Base-by-base conservation (phyloP, 1,139 yeast species). In the Yamadazyma triangularis region DNA sequence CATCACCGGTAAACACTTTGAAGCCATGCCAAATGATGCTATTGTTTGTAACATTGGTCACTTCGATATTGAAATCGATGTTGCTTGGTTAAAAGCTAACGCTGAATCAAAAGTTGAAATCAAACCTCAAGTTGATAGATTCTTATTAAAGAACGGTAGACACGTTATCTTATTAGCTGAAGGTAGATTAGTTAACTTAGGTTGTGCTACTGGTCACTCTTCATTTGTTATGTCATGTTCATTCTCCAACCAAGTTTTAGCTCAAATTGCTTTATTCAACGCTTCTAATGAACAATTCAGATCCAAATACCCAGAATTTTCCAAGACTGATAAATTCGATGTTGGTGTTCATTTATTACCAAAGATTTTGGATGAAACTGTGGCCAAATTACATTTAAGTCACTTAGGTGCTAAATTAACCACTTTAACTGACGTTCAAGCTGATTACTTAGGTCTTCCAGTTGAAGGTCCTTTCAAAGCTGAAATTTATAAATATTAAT, bases 21-120 rank as follows among this genome's bases (percentile, higher is more conserved):
- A 72, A 53, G 70, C 67, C 51, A 91, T 91, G 98, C 97, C 96
- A 70, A 95, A 91, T 70, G 98, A 91, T 63, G 98, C 99, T 56
- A 93, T 91, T 64, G 98, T 91, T 45, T 93, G 97, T 77, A 91
- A 91, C 95, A 91, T 91, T 73, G 99, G 99, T 66, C 99, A 91
- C 75, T 91, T 91, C 58, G 99, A 91, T 70, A 88, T 91, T 60
- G 99, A 91, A 77, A 93, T 91, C 56, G 99, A 91, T 67, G 96
- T 88, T 53, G 96, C 96, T 59, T 87, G 96, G 95, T 79, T 88
- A 66, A 87, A 86, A 78, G 83, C 79, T 40, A 86, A 86, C 67
- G 94, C 96, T 53, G 78, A 72, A 62, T 84, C 85, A 49, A 87
- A 82, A 60, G 86, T 86, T 60, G 88, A 91, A 87, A 89, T 91